Base-by-base conservation (phyloP, 208 protist species). In the Strigomonas galati region DNA sequence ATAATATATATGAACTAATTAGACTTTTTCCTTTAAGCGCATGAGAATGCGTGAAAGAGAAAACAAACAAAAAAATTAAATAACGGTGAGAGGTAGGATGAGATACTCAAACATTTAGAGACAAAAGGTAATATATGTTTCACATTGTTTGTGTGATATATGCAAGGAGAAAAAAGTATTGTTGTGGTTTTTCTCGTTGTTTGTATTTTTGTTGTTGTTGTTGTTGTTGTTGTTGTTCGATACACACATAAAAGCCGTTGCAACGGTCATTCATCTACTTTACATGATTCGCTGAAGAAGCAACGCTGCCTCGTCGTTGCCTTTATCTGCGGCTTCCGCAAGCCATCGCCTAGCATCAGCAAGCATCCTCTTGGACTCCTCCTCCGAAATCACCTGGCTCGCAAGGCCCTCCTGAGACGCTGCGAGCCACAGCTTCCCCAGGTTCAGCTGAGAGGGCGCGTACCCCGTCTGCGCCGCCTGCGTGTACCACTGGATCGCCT, bases 401-500 rank as follows among this genome's bases (percentile, higher is more conserved):
- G 63, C 69, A 9, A 49, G 44, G 12, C 37, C 63, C 35, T 83
- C 76, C 56, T 74, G 67, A 19, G 71, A 62, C 1, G 87, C 90
- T 12, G 49, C 57, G 23, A 89, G 74, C 5, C 91, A 60, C 3
- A 95, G 76, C 68, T 93, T 93, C 0, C 83, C 90, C 10, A 93
- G 51, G 66, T 92, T 86, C 7, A 95, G 84, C 68, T 91, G 85
- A 21, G 87, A 77, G 27, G 81, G 72, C 0, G 74, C 64, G 74
- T 90, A 81, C 3, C 79, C 83, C 10, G 55, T 58, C 46, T 80
- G 75, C 0, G 90, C 87, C 0, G 87, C 90, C 15, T 40, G 28
- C 9, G 66, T 60, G 64, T 93, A 95, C 79, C 80, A 91, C 27
- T 61, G 53, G 66, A 87, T 19, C 4, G 90, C 90, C 64, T 84